Percentiles rank a stretch among this genome's conserved stretches.
Evolutionary conservation across 225 moss, liverwort and hornwort genomes (phyloP).

Genomic region (Pleurozium schreberi): DNA sequence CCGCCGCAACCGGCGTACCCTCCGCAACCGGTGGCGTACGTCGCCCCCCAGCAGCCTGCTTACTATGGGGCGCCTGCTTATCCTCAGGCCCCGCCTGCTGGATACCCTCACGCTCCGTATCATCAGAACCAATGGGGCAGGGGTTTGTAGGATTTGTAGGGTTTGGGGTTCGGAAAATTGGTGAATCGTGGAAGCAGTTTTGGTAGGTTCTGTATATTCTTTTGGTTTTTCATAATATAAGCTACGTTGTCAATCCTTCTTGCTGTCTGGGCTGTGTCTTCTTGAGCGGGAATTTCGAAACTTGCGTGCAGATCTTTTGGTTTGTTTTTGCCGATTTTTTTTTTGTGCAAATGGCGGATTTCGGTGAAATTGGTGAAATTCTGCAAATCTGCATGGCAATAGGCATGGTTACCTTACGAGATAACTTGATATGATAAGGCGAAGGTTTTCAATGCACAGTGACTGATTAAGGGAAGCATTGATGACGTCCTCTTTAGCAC

Average conservation of each 20-base stretch:
- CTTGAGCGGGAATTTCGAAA: not conserved
- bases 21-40: constrained; percentile 9
- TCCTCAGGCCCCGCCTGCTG: not conserved
- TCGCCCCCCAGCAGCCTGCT: constrained; percentile 7
- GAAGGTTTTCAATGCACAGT: not conserved
- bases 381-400: too few relatives aligned
- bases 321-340: not conserved
- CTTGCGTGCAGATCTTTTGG: not conserved
- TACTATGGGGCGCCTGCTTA: constrained; percentile 7
- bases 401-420: too few relatives aligned
- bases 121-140: constrained; percentile 1
- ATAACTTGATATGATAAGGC: not conserved
- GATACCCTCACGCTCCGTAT: constrained; percentile 1
- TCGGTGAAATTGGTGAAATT: too few relatives aligned
- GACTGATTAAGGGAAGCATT: not conserved
- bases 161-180: not conserved
- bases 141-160: not conserved
- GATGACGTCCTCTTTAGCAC: not conserved
- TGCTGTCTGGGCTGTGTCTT: not conserved
- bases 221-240: not conserved
- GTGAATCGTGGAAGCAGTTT: not conserved
- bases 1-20: constrained; percentile 3
- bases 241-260: not conserved
- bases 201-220: not conserved
- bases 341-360: too few relatives aligned